Evolutionary conservation across 2,329 filamentous ascomycete genomes (phyloP).

Genomic region (Trichoderma semiorbis): DNA sequence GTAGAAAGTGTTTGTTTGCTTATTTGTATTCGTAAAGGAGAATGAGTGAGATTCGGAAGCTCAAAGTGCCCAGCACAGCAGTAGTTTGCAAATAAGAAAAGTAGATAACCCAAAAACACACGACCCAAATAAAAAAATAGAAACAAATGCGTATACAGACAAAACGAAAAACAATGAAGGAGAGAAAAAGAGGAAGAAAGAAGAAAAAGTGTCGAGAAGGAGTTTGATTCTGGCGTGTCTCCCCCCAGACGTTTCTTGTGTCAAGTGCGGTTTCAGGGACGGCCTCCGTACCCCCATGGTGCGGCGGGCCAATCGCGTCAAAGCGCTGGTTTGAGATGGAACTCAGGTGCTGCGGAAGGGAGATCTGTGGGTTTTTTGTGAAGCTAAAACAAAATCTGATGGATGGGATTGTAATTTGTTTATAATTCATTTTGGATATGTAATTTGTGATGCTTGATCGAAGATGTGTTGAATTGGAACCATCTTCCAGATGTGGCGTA

Average conservation of each 20-base stretch:
- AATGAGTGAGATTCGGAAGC: background rate
- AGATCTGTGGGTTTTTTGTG: background rate
- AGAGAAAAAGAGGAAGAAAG: background rate
- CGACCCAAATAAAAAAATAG: background rate
- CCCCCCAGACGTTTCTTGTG: background rate
- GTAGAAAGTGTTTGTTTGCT: background rate
- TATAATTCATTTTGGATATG: background rate
- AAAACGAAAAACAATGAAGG: conserved; percentile 4
- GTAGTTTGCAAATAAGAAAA: background rate
- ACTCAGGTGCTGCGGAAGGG: background rate
- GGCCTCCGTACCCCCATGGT: background rate
- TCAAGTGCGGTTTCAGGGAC: conserved; percentile 14
- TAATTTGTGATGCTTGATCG: background rate
- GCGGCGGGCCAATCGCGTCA: background rate
- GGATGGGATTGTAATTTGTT: background rate
- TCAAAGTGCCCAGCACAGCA: background rate
- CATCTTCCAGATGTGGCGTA: background rate
- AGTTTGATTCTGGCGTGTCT: background rate
- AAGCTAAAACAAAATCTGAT: background rate
- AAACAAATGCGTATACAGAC: background rate
- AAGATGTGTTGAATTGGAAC: background rate
- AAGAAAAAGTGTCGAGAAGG: background rate
- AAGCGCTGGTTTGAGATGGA: background rate
- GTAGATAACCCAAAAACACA: background rate
- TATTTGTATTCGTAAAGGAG: background rate